phyloP scores from a whole-genome alignment of 257 asterid species.

The Nicotiana undulata region DNA sequence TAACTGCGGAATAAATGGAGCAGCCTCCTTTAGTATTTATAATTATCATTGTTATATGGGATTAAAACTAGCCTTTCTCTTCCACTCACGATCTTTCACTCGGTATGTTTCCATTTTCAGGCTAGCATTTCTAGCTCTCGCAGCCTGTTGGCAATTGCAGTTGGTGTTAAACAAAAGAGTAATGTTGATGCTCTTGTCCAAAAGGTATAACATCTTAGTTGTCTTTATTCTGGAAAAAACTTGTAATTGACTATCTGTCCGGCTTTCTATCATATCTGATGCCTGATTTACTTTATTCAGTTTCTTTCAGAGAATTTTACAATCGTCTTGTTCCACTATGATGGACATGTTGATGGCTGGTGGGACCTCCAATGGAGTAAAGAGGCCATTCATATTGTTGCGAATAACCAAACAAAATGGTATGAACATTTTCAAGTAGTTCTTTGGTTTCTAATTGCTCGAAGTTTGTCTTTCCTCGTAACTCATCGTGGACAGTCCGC shows the following conservation, averaged over 20 bases:
- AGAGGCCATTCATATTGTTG: slow-evolving; percentile 81
- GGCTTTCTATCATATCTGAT: background rate
- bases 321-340: slow-evolving; percentile 78
- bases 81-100: background rate
- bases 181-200: slow-evolving; percentile 57
- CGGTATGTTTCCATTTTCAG: slow-evolving; percentile 24
- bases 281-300: slow-evolving; percentile 41
- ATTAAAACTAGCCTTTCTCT: background rate
- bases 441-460: background rate
- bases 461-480: background rate
- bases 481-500: background rate
- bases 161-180: slow-evolving; percentile 71
- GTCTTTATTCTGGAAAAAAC: background rate
- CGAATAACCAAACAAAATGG: slow-evolving; percentile 97
- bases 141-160: slow-evolving; percentile 74
- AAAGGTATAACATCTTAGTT: slow-evolving; percentile 42
- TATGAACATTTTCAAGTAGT: slow-evolving; percentile 11
- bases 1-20: background rate
- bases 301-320: slow-evolving; percentile 92
- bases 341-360: slow-evolving; percentile 90
- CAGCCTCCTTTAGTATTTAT: background rate
- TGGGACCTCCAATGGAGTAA: slow-evolving; percentile 76
- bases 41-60: background rate
- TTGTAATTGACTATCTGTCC: slow-evolving; percentile 6
- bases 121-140: slow-evolving; percentile 26